Evolutionary conservation across 768 basidiomycete species (phyloP).

Genomic region (Collybiopsis confluens): DNA sequence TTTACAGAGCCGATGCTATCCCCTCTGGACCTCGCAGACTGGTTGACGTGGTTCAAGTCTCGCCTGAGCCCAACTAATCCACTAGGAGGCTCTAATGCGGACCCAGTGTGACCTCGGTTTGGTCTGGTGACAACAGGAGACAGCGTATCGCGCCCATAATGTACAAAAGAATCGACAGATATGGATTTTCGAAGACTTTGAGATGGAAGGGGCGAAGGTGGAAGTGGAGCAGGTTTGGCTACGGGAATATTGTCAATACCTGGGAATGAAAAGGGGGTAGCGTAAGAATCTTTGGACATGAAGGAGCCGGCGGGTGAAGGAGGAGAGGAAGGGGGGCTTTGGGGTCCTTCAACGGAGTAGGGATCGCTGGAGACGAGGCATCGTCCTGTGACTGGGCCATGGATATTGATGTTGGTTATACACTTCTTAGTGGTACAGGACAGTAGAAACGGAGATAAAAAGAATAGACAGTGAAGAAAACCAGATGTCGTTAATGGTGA

Average conservation of each 20-base stretch:
- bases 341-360: not conserved
- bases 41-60: constrained; percentile 21
- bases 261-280: constrained; percentile 39
- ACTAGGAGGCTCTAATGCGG: constrained; percentile 29
- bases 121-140: constrained; percentile 29
- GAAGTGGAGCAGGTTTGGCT: constrained; percentile 12
- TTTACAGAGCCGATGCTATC: constrained; percentile 49
- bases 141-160: constrained; percentile 34
- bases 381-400: constrained; percentile 1
- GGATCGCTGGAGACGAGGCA: not conserved
- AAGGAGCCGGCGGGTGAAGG: constrained; percentile 31
- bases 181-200: constrained; percentile 63
- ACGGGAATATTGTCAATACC: constrained; percentile 19
- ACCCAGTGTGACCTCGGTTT: constrained; percentile 31
- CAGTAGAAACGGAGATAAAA: not conserved
- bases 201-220: constrained; percentile 26
- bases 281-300: constrained; percentile 34
- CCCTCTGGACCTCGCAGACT: constrained; percentile 47
- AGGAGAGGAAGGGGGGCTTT: constrained; percentile 3
- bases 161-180: constrained; percentile 74
- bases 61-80: constrained; percentile 18
- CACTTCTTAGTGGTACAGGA: too few species aligned
- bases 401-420: not conserved
- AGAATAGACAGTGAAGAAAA: not conserved
- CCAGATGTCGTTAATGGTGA: too few species aligned